phyloP scores from a whole-genome alignment of 1,139 yeast species.

The Nakaseomyces bracarensis region DNA sequence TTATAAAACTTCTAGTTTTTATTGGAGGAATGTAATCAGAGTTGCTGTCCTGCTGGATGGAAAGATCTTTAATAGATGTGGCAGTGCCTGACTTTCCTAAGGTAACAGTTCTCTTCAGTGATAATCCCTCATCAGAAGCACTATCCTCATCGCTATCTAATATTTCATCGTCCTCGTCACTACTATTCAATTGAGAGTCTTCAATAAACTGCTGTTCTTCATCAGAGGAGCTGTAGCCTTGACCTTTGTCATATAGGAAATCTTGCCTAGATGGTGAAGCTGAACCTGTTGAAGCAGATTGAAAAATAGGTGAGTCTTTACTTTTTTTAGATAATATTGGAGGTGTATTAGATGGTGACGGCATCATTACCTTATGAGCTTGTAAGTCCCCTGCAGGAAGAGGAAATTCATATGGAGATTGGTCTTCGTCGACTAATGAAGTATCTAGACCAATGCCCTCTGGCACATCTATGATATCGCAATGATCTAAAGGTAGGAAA shows the following conservation, averaged over 20 bases:
- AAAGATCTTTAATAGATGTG: conserved; percentile 23
- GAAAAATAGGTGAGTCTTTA: neutral
- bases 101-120: conserved; percentile 25
- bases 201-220: conserved; percentile 36
- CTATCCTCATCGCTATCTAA: conserved; percentile 9
- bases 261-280: neutral
- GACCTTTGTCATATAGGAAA: conserved; percentile 34
- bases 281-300: conserved; percentile 1
- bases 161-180: conserved; percentile 15
- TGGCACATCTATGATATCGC: conserved; percentile 42
- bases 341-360: neutral
- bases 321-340: neutral
- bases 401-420: conserved; percentile 13
- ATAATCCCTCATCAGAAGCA: conserved; percentile 11
- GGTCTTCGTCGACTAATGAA: conserved; percentile 24
- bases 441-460: conserved; percentile 32
- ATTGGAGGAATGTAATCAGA: conserved; percentile 9
- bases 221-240: conserved; percentile 33
- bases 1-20: conserved; percentile 27
- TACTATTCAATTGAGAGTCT: conserved; percentile 17
- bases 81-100: conserved; percentile 24
- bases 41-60: conserved; percentile 9
- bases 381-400: conserved; percentile 9
- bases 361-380: conserved; percentile 1
- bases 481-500: conserved; percentile 28